Evolutionary conservation across 768 basidiomycete genomes (phyloP), one percentile per base, ranked within the genome.

Genomic region (Psilocybe subaeruginosa): DNA sequence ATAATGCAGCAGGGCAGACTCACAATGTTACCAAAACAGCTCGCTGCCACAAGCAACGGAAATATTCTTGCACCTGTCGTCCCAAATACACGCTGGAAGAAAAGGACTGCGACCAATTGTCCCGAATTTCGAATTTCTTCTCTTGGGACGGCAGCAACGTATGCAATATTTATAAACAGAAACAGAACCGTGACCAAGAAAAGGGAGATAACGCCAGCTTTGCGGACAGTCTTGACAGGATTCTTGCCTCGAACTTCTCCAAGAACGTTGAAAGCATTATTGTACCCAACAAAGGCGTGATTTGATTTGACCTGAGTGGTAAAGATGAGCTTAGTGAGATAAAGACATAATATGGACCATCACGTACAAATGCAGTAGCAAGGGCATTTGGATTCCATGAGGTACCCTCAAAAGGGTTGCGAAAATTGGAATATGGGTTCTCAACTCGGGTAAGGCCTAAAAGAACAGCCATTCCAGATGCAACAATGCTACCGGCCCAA

Each of bases 401-500:
- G 1, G 80, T 85, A 12, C 85, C 86, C 6, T 80, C 76, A 56
- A 89, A 90, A 0, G 82, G 79, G 61, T 87, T 65, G 35, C 70
- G 73, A 68, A 90, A 89, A 68, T 86, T 85, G 16, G 73, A 73
- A 48, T 81, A 80, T 0, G 88, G 85, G 69, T 88, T 78, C 49
- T 75, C 43, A 33, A 90, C 75, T 11, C 73, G 76, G 0, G 86
- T 87, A 39, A 79, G 68, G 6, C 87, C 87, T 1, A 78, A 74
- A 3, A 90, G 74, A 3, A 89, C 88, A 6, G 83, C 84, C 76
- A 84, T 80, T 62, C 83, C 83, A 0, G 85, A 80, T 29, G 84
- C 65, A 3, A 85, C 82, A 50, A 89, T 70, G 43, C 76, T 76
- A 54, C 17, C 11, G 27, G 19, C 41, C 27, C 50, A 41, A 29